phyloP scores from a whole-genome alignment of 345 rosid genomes.

The Capsella bursapastoris region DNA sequence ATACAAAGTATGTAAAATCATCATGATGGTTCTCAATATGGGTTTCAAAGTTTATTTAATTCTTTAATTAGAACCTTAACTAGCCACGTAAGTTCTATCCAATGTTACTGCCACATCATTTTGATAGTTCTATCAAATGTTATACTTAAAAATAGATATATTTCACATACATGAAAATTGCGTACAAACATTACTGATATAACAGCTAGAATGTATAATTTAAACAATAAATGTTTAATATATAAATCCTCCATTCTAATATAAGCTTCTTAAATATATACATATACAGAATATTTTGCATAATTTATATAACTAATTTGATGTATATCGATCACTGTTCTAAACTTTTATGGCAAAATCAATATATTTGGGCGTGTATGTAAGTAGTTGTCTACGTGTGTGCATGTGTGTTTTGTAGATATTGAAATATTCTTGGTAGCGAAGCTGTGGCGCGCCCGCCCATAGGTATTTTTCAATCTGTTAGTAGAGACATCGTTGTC shows the following conservation, averaged over 20 bases:
- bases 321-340: slow-evolving; percentile 10
- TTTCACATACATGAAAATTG: neutral
- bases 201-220: neutral
- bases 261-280: neutral
- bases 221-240: neutral
- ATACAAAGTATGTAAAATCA: neutral
- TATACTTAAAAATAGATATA: neutral
- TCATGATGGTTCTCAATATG: neutral
- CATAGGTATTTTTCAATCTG: slow-evolving; percentile 33
- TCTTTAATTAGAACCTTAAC: neutral
- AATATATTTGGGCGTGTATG: neutral
- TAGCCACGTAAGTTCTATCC: neutral
- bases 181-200: neutral
- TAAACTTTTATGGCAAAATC: neutral
- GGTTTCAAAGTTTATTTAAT: too few species aligned
- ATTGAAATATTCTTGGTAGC: slow-evolving; percentile 16
- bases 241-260: neutral
- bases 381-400: slow-evolving; percentile 18
- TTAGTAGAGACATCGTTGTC: slow-evolving; percentile 44
- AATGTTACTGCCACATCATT: neutral
- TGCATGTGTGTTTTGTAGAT: slow-evolving; percentile 27
- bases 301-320: too few species aligned
- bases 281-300: too few species aligned
- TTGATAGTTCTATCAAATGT: neutral
- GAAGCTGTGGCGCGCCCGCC: slow-evolving; percentile 1